A percentile compares a stretch with the other conserved stretches of the same genome.
phyloP scores from a whole-genome alignment of 2,329 filamentous ascomycete genomes.

The Fusarium tanahbumbuense region DNA sequence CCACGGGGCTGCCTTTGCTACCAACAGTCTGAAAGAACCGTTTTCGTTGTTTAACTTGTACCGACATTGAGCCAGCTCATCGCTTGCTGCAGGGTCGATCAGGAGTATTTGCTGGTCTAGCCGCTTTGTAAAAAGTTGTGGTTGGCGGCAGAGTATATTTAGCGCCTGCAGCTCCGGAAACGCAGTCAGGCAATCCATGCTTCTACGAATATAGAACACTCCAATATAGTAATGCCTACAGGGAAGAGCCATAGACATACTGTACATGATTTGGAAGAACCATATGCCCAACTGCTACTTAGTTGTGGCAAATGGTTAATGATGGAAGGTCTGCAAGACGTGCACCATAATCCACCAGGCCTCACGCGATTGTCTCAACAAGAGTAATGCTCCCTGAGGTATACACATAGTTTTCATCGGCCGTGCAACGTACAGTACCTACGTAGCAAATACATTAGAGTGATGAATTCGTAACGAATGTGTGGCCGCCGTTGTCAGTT shows the following conservation, averaged over 20 bases:
- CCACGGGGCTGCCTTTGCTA: neutral
- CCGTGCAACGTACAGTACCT: neutral
- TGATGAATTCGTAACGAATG: neutral
- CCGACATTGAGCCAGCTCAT: neutral
- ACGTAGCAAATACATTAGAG: neutral
- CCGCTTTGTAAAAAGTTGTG: neutral
- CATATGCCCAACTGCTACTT: neutral
- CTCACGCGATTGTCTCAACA: neutral
- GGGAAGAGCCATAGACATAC: neutral
- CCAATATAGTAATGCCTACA: neutral
- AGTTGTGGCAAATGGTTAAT: neutral
- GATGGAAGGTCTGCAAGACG: neutral
- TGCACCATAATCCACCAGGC: neutral
- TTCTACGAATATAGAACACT: neutral
- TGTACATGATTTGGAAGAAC: neutral
- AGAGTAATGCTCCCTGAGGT: neutral
- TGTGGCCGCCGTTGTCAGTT: neutral
- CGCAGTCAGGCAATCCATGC: neutral
- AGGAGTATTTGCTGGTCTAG: neutral
- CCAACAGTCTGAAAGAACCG: conserved; percentile 31
- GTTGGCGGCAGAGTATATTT: neutral
- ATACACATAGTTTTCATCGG: neutral
- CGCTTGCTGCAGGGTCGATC: neutral
- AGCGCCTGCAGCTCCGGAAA: neutral
- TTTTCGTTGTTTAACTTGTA: neutral